Percentiles rank a stretch among this genome's conserved stretches.
Conservation (phyloP, 345 rosid species). For the Eucalyptus viminalis region DNA sequence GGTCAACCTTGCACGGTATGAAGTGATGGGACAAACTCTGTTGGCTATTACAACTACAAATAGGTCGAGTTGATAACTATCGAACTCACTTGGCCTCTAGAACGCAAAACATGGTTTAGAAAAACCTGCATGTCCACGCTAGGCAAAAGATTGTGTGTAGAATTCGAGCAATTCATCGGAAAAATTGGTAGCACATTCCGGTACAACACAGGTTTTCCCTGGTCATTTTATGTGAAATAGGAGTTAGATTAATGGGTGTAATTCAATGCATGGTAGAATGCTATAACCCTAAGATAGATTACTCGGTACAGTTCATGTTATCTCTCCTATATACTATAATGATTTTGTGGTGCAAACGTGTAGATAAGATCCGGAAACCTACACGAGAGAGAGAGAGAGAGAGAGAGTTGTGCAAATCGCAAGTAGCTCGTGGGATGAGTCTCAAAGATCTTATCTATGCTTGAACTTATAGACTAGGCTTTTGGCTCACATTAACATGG, state of each 20-base stretch:
- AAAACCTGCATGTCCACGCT: not conserved
- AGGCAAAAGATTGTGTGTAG: not conserved
- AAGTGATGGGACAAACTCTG: not conserved
- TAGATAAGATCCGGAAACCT: not conserved
- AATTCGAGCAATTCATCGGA: not conserved
- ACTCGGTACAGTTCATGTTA: not conserved
- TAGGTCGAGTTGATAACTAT: not conserved
- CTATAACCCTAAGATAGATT: not conserved
- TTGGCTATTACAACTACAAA: not conserved
- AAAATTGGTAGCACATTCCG: not conserved
- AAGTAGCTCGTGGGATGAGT: not conserved
- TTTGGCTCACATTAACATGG: not conserved
- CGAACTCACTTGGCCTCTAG: not conserved
- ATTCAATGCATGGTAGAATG: not conserved
- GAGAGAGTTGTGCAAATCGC: not conserved
- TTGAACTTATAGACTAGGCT: not conserved
- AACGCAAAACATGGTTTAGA: not conserved
- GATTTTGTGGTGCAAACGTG: not conserved
- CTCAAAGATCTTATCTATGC: not conserved
- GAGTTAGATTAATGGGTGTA: not conserved
- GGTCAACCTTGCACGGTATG: not conserved
- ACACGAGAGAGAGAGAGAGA: not conserved
- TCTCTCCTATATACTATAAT: not conserved
- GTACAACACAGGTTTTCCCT: not conserved
- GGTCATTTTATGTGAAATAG: not conserved